phyloP scores from a whole-genome alignment of 805 yeast species.

The Candida xyloterini region DNA sequence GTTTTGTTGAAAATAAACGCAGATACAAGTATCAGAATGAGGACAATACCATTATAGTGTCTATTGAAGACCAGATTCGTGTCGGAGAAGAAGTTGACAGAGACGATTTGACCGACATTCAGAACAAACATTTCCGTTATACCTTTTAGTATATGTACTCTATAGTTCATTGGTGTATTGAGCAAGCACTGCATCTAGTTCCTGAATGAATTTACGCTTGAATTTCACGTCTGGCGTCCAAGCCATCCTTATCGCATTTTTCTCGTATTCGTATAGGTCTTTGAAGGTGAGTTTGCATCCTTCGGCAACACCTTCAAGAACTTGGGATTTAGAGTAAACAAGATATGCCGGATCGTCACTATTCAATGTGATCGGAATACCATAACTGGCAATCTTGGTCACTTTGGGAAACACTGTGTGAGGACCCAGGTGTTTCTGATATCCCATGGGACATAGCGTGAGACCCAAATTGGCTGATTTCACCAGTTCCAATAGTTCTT shows the following conservation, averaged over 20 bases:
- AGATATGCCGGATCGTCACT: conserved; percentile 40
- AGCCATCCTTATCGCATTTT: conserved; percentile 22
- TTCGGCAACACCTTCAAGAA: conserved; percentile 21
- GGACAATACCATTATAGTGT: background rate
- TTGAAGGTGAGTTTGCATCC: conserved; percentile 15
- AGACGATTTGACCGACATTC: conserved; percentile 54
- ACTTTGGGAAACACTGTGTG: conserved; percentile 42
- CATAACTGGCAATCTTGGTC: conserved; percentile 35
- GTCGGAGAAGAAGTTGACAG: conserved; percentile 19
- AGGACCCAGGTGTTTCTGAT: conserved; percentile 24
- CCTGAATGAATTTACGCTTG: conserved; percentile 13
- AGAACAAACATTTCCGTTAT: conserved; percentile 58
- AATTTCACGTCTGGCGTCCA: conserved; percentile 23
- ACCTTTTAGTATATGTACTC: conserved; percentile 22
- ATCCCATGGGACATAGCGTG: conserved; percentile 43
- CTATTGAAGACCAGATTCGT: conserved; percentile 15
- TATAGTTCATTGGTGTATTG: conserved; percentile 1
- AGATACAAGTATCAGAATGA: conserved; percentile 36
- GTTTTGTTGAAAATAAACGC: conserved; percentile 42
- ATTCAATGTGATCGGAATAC: conserved; percentile 41
- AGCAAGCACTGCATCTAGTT: conserved; percentile 13
- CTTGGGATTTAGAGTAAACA: conserved; percentile 43
- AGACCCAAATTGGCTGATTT: conserved; percentile 35
- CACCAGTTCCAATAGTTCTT: conserved; percentile 35
- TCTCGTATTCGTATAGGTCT: conserved; percentile 20